Evolutionary conservation across 805 yeast genomes (phyloP), one percentile per base, ranked within the genome.

Genomic region (Brettanomyces naardenensis): DNA sequence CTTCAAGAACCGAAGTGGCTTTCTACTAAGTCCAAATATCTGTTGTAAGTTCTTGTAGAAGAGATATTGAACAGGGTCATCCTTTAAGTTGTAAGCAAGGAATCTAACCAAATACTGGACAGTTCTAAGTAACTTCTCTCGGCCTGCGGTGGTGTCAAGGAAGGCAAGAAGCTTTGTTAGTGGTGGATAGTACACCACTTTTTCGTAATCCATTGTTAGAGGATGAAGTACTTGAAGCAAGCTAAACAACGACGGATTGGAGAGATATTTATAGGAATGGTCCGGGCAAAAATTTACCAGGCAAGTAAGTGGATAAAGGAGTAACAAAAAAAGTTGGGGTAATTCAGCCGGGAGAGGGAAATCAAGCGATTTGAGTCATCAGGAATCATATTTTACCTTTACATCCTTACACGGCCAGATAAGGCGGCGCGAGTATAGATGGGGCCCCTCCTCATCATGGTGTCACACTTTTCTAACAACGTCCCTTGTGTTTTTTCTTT

Each of bases 41-140:
- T 55, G 56, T 61, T 80, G 84, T 44, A 87, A 58, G 18, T 69
- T 65, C 47, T 70, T 71, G 56, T 77, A 69, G 42, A 73, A 17
- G 85, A 29, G 17, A 20, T 15, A 35, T n/a, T 20, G 23, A n/a
- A 28, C n/a, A 11, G 20, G 10, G 7, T 26, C 20, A 29, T 3
- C 27, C 14, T 17, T n/a, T 5, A 28, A 19, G 9, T 29, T 21
- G 13, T 17, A 28, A 9, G 38, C 86, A 32, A 86, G 60, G 58
- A 89, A 82, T 43, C 95, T 69, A 10, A 86, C 73, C 46, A 84
- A 68, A 64, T 89, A 89, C 47, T 90, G 95, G 34, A 85, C 71
- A 38, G 82, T 62, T 48, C 96, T 78, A 52, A 84, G 68, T 11
- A 79, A 59, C 65, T 88, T 88, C 56, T 88, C 96, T 48, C 95